These are phyloP conservation scores for Lichtheimia ornata DNA, from an alignment of 371 early-diverging fungal genomes.

Conservation along the genomic window DNA sequence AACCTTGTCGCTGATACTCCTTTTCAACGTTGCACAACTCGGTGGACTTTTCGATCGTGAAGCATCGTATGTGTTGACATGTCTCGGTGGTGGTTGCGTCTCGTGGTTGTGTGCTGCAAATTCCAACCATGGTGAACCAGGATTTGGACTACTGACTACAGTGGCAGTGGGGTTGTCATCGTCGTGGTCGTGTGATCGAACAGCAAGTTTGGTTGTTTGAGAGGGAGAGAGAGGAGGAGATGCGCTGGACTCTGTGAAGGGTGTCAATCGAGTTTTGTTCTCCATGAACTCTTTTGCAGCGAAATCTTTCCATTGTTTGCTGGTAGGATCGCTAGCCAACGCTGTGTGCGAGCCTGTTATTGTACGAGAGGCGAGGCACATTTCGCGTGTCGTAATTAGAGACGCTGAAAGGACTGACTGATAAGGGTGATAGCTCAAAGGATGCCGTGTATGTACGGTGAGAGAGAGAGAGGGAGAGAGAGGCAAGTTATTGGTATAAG, in stretches of 20 bases:
- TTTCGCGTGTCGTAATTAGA: too few species aligned
- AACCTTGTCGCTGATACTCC: neutral
- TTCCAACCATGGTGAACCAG: neutral
- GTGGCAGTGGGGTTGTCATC: neutral
- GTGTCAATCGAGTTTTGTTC: neutral
- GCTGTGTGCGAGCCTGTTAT: too few species aligned
- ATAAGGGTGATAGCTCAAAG: too few species aligned
- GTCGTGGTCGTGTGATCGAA: neutral
- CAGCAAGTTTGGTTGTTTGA: neutral
- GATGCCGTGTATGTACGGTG: too few species aligned
- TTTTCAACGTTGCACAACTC: neutral
- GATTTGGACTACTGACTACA: neutral
- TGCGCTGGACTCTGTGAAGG: neutral
- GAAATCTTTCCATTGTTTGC: slow-evolving; percentile 1
- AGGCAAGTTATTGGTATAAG: too few species aligned
- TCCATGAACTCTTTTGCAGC: slow-evolving; percentile 7
- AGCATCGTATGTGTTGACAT: neutral
- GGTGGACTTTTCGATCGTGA: neutral
- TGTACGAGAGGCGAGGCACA: too few species aligned
- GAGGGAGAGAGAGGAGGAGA: neutral
- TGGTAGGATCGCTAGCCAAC: neutral
- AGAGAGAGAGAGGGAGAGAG: too few species aligned
- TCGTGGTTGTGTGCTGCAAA: slow-evolving; percentile 2
- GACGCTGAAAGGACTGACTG: too few species aligned
- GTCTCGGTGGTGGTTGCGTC: neutral